Evolutionary conservation across 1,284 basidiomycete species (phyloP), one percentile per base, ranked within the genome.

Genomic region (Tausonia pullulans): DNA sequence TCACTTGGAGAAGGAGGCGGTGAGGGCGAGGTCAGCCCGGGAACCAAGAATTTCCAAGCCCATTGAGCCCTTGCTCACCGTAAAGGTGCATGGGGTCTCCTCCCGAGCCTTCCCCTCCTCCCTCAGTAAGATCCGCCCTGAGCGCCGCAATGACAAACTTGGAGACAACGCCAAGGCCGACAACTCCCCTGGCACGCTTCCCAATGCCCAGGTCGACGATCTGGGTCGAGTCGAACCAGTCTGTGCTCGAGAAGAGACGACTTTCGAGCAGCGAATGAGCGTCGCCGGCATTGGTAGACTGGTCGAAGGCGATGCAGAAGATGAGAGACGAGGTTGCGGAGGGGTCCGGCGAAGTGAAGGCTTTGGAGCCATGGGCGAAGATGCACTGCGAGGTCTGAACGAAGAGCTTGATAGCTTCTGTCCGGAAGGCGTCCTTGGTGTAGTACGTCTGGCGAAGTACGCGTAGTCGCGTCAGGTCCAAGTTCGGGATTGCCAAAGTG

Each of bases 121-220:
- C 63, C 64, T 8, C 56, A 2, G 16, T 49, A 4, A 49, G 40
- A 43, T 67, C 54, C 10, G 68, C 87, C 73, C 84, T 87, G 68
- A 95, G 71, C 0, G 92, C 93, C 2, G 89, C 90, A 5, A 96
- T 87, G 11, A 90, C 87, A 71, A 87, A 97, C 73, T 92, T 90
- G 76, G 85, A 86, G 5, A 95, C 89, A 61, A 93, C 88, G 0
- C 93, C 93, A 64, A 96, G 83, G 0, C 90, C 93, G 2, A 89
- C 81, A 14, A 97, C 84, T 1, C 93, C 93, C 39, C 83, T 84
- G 0, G 90, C 87, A 66, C 86, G 84, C 76, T 86, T 90, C 4
- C 87, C 89, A 0, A 92, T 88, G 7, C 80, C 80, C 3, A 96
- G 80, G 70, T 92, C 88, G 70, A 94, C 88, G 57, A 87, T 79